Evolutionary conservation across 345 rosid genomes (phyloP), one percentile per base, ranked within the genome.

Genomic region (Anacardium occidentale): DNA sequence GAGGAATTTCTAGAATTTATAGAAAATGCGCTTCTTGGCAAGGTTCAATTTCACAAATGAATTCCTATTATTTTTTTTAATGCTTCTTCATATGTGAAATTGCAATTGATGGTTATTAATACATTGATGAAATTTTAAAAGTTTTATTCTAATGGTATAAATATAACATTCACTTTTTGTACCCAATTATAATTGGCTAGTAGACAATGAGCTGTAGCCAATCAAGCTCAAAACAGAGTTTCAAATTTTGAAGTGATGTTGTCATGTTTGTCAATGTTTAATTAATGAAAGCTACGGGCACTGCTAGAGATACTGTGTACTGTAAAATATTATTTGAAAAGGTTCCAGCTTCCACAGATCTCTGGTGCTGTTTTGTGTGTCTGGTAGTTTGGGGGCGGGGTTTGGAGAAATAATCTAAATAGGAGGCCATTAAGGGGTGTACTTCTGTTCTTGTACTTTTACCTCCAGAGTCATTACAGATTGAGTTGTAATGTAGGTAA

Each of bases 21-120:
- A 21, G 93, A 86, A 68, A 78, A 77, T 73, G 88, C 88, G 22
- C 83, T 95, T 79, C 87, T 85, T 69, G 91, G 81, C 76, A 84
- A 87, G 97, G 98, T 90, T 40, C 73, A 81, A 63, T 66, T 80
- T 78, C 65, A 22, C 24, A 69, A 64, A 55, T 47, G 26, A 48
- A 47, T 55, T 62, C 56, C 40, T 51, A 48, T 4, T 15, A 13
- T 4, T 50, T 50, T 11, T 50, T 50, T 13, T 45, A 59, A 6
- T 68, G 21, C 65, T 22, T 18, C 2, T 10, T 45, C 53, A 29
- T 15, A 20, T 44, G 18, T 47, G 7, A 60, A 70, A 32, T 51
- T 20, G 12, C 66, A 18, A 34, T 70, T 45, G 21, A 45, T 29
- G 7, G 17, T 64, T 32, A 29, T 22, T 18, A 7, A 37, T 11